phyloP scores from a whole-genome alignment of 192 early-diverging fungal genomes.

The Diversispora epigaea region DNA sequence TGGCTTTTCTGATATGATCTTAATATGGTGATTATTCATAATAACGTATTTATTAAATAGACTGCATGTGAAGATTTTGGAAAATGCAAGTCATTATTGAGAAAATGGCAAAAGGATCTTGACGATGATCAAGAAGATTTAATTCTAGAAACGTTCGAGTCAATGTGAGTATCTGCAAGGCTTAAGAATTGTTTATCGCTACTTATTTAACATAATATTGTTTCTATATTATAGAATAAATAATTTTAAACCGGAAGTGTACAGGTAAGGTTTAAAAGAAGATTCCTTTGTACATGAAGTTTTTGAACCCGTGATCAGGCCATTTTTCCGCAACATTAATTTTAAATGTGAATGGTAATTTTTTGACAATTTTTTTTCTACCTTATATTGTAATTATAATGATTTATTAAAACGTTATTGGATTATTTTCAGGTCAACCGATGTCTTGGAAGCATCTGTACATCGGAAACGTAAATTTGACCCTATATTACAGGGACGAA shows the following conservation, averaged over 20 bases:
- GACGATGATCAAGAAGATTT: not conserved
- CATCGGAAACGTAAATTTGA: conserved; percentile 31
- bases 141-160: not conserved
- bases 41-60: not conserved
- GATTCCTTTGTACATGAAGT: conserved; percentile 13
- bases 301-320: conserved; percentile 13
- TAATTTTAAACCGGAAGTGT: not conserved
- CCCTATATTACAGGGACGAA: conserved; percentile 10
- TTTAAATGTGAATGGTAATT: conserved; percentile 11
- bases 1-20: not conserved
- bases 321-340: conserved; percentile 10
- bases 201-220: not conserved
- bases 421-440: conserved; percentile 15
- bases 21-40: not conserved
- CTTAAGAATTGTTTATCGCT: not conserved
- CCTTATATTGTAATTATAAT: not conserved
- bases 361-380: not conserved
- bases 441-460: conserved; percentile 7
- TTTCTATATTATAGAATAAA: not conserved
- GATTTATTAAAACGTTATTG: not conserved
- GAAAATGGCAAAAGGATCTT: not conserved
- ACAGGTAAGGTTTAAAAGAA: not conserved
- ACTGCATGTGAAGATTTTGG: not conserved
- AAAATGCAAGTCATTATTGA: not conserved
- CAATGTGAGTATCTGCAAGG: not conserved